These are phyloP conservation scores for Hypomontagnella monticulosa DNA, from an alignment of 495 filamentous ascomycete species.

Conservation along the genomic window DNA sequence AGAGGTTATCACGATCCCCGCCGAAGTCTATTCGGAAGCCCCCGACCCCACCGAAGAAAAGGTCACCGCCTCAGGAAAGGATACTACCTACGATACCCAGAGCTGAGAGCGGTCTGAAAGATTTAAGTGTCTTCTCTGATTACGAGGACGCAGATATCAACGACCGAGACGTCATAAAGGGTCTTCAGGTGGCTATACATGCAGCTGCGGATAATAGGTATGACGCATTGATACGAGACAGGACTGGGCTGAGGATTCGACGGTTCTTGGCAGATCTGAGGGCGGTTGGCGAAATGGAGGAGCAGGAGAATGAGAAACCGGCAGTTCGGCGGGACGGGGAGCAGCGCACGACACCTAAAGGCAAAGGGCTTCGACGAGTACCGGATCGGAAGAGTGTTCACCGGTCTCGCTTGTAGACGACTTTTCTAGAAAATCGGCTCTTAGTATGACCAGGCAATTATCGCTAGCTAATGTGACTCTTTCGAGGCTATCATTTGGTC, in stretches of 20 bases:
- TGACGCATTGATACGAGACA: conserved; percentile 54
- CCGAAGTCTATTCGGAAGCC: conserved; percentile 19
- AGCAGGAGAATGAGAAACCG: conserved; percentile 18
- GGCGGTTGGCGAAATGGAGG: conserved; percentile 50
- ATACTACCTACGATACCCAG: conserved; percentile 28
- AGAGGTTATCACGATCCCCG: conserved; percentile 13
- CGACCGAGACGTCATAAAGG: conserved; percentile 57
- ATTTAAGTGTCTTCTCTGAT: conserved; percentile 41
- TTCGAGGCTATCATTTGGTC: neutral
- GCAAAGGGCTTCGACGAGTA: neutral
- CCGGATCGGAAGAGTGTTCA: conserved; percentile 6
- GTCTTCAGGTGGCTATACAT: conserved; percentile 58
- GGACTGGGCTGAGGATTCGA: conserved; percentile 57
- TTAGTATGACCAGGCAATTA: conserved; percentile 16
- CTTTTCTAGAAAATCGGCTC: conserved; percentile 4
- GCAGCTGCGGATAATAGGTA: conserved; percentile 59
- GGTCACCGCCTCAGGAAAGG: conserved; percentile 13
- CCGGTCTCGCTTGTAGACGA: neutral
- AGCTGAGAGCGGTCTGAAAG: conserved; percentile 29
- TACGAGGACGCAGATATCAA: conserved; percentile 49
- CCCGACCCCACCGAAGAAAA: conserved; percentile 2
- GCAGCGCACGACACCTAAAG: neutral
- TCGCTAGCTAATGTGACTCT: conserved; percentile 10
- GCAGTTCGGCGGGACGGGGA: conserved; percentile 7
- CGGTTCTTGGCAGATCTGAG: conserved; percentile 59